These are phyloP conservation scores for Aspergillus candidus DNA, from an alignment of 2,329 filamentous ascomycete species.

Conservation along the genomic window DNA sequence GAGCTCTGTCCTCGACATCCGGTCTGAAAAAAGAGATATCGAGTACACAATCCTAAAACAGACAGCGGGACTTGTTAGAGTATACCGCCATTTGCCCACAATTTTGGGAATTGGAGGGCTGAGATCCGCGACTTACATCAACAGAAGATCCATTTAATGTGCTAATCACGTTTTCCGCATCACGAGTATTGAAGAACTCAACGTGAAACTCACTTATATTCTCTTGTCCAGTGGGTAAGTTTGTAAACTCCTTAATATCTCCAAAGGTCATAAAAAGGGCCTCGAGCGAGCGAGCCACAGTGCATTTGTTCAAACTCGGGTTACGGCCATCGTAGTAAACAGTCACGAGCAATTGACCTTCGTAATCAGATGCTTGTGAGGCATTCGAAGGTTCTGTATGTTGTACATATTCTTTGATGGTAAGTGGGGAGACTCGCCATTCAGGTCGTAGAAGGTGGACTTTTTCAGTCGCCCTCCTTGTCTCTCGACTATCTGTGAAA, in stretches of 20 bases:
- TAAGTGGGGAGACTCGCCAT: conserved; percentile 46
- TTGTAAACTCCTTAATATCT: conserved; percentile 31
- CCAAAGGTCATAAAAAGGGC: conserved; percentile 34
- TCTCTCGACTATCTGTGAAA: conserved; percentile 57
- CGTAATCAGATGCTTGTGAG: conserved; percentile 40
- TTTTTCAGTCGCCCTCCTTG: conserved; percentile 47
- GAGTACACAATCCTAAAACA: conserved; percentile 24
- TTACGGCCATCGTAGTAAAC: conserved; percentile 37
- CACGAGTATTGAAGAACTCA: conserved; percentile 36
- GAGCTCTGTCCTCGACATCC: conserved; percentile 19
- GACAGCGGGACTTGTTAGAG: neutral
- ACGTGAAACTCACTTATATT: conserved; percentile 32
- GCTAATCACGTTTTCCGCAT: conserved; percentile 30
- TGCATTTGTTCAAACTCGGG: conserved; percentile 20
- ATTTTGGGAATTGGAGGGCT: neutral
- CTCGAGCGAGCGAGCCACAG: conserved; percentile 45
- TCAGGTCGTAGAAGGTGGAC: conserved; percentile 39
- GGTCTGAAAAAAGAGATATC: conserved; percentile 27
- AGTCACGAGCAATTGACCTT: conserved; percentile 52
- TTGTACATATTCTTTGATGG: conserved; percentile 42
- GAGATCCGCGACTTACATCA: conserved; percentile 23
- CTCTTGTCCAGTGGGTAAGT: conserved; percentile 21
- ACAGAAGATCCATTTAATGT: conserved; percentile 32
- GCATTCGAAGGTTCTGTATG: conserved; percentile 25
- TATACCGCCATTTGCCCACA: neutral